These are phyloP conservation scores for Vitis amurensis DNA, from an alignment of 164 flowering plant species.

Conservation along the genomic window DNA sequence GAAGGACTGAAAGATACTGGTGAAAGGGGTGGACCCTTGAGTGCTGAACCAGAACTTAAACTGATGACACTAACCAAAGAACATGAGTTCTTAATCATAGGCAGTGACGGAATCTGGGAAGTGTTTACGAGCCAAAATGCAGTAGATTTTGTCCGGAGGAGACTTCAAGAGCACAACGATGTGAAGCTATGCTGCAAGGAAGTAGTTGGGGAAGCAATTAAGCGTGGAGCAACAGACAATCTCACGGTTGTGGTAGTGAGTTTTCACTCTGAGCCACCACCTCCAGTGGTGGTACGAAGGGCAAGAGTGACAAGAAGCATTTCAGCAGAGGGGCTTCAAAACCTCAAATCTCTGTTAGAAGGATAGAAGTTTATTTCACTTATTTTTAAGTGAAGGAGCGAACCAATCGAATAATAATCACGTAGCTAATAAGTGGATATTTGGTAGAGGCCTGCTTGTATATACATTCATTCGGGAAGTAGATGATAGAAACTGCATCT, in stretches of 20 bases:
- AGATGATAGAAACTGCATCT: no score
- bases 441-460: no score
- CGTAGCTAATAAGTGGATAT: no score
- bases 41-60: slow-evolving; percentile 90
- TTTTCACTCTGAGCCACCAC: slow-evolving; percentile 77
- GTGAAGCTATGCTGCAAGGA: slow-evolving; percentile 74
- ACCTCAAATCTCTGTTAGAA: slow-evolving; percentile 53
- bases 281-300: slow-evolving; percentile 34
- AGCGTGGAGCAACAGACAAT: slow-evolving; percentile 71
- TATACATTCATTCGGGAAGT: no score
- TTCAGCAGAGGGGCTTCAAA: slow-evolving; percentile 82
- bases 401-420: not conserved
- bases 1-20: slow-evolving; percentile 63
- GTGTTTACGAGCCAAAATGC: slow-evolving; percentile 82
- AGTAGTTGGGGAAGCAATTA: slow-evolving; percentile 77
- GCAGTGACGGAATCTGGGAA: slow-evolving; percentile 97
- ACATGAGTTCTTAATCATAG: slow-evolving; percentile 85
- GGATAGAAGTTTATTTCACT: slow-evolving; percentile 20
- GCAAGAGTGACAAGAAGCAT: slow-evolving; percentile 62
- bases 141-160: slow-evolving; percentile 69
- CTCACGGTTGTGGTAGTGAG: slow-evolving; percentile 76
- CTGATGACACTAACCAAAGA: slow-evolving; percentile 63
- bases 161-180: slow-evolving; percentile 82
- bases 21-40: slow-evolving; percentile 62
- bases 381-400: not conserved